Evolutionary conservation across 2,329 filamentous ascomycete genomes (phyloP), one percentile per base, ranked within the genome.

Genomic region (Fusarium begoniae): DNA sequence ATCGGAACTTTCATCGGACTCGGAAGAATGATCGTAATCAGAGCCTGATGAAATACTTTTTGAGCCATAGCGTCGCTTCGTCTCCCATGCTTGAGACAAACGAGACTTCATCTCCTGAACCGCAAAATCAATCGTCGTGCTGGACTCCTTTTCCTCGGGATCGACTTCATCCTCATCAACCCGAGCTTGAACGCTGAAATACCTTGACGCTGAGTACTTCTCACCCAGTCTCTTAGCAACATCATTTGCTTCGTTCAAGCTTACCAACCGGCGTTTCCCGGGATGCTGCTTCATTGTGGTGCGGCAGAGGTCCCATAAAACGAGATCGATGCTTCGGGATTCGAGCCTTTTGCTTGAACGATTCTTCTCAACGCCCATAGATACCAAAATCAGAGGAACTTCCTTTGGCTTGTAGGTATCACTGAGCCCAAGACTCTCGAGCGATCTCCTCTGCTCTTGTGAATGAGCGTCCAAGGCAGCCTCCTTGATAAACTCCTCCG

Each of bases 191-290:
- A 81, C 77, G 69, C 77, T 80, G 53, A 84, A 84, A 76, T 84
- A 83, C 12, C 83, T 79, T 14, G 80, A 81, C 9, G 74, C 68
- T 30, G 79, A 77, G 73, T 87, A 84, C 77, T 81, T 86, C 79
- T 90, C 87, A 64, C 87, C 87, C 20, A 90, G 80, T 35, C 88
- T 82, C 77, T 84, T 87, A 48, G 88, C 88, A 72, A 90, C 88
- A 75, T 90, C 88, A 75, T 89, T 90, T 56, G 88, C 88, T 76
- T 90, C 87, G 76, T 86, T 84, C 54, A 90, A 82, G 69, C 85
- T 88, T 56, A 89, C 87, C 22, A 90, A 84, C 7, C 84, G 84
- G 35, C 88, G 85, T 72, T 83, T 84, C 38, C 78, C 81, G 35
- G 80, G 77, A 40, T 81, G 69, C 62, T 77, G 78, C 54, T 76